phyloP scores from a whole-genome alignment of 78 protist genomes.

The Dictyostelium discoideum region dicty_2.7 NC_007089.4:3733501-3734000 shows the following conservation, averaged over 20 bases:
- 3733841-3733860: too few species aligned
- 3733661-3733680: too few species aligned
- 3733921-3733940: slow-evolving; percentile 7
- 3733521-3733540: not conserved
- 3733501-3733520: not conserved
- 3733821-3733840: too few species aligned
- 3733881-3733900: too few species aligned
- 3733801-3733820: too few species aligned
- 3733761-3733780: too few species aligned
- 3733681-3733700: too few species aligned
- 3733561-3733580: not conserved
- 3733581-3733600: not conserved
- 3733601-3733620: not conserved
- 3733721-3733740: too few species aligned
- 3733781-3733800: too few species aligned
- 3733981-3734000: slow-evolving; percentile 4
- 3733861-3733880: too few species aligned
- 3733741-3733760: too few species aligned
- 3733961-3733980: not conserved
- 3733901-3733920: slow-evolving; percentile 25
- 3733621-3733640: not conserved
- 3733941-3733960: not conserved
- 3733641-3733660: not conserved
- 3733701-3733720: too few species aligned
- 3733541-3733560: not conserved